Evolutionary conservation across 2,329 filamentous ascomycete genomes (phyloP).

Genomic region (Ceratocystis huliohia): DNA sequence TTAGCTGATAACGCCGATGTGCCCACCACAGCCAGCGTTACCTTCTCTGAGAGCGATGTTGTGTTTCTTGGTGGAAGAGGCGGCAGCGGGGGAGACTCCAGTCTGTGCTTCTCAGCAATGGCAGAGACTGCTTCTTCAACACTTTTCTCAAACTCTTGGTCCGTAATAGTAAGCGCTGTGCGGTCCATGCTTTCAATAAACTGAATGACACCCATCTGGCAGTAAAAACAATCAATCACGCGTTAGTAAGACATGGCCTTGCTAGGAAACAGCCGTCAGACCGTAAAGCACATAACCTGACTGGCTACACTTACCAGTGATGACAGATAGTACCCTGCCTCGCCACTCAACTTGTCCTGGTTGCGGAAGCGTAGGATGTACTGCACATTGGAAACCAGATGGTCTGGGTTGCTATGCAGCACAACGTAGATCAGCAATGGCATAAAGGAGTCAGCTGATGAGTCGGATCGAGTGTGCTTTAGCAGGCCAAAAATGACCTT

Average conservation of each 20-base stretch:
- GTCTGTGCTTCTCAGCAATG: slow-evolving; percentile 78
- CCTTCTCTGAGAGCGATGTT: slow-evolving; percentile 54
- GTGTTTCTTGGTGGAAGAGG: slow-evolving; percentile 24
- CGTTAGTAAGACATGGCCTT: not conserved
- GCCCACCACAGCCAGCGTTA: slow-evolving; percentile 57
- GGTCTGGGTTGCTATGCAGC: slow-evolving; percentile 83
- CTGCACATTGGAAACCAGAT: slow-evolving; percentile 93
- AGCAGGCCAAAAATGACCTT: slow-evolving; percentile 96
- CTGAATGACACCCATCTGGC: slow-evolving; percentile 77
- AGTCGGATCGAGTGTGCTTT: slow-evolving; percentile 83
- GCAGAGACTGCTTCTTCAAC: slow-evolving; percentile 94
- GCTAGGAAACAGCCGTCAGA: not conserved
- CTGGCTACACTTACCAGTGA: slow-evolving; percentile 52
- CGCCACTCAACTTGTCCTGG: slow-evolving; percentile 92
- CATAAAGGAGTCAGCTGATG: slow-evolving; percentile 92
- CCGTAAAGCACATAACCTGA: not conserved
- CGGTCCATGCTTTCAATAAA: slow-evolving; percentile 95
- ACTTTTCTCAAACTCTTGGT: slow-evolving; percentile 89
- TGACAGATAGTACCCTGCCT: slow-evolving; percentile 95
- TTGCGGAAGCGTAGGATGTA: slow-evolving; percentile 96
- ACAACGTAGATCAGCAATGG: slow-evolving; percentile 92
- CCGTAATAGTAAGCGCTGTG: slow-evolving; percentile 80
- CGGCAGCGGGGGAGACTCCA: slow-evolving; percentile 35
- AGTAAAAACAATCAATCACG: not conserved
- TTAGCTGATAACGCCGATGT: slow-evolving; percentile 8